Conservation (phyloP, 306 rosid genomes). For the Inga laurina region DNA sequence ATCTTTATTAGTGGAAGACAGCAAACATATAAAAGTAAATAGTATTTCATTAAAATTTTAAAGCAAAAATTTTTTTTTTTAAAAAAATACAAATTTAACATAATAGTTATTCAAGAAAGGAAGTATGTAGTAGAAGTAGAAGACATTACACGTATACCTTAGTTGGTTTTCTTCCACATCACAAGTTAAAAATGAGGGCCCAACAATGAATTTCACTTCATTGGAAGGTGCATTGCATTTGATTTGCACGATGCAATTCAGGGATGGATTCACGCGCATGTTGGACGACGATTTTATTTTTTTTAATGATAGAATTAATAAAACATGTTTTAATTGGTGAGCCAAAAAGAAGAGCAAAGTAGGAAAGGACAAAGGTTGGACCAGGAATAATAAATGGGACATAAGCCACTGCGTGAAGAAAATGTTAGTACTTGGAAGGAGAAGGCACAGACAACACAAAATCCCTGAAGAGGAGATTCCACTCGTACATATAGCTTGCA, state of each 20-base stretch:
- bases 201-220: not conserved
- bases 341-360: not conserved
- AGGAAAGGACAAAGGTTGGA: not conserved
- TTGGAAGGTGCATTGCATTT: not conserved
- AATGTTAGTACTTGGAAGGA: not conserved
- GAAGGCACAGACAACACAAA: not conserved
- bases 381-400: not conserved
- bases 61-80: too few species aligned
- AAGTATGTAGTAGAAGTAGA: not conserved
- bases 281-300: not conserved
- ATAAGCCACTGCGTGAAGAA: not conserved
- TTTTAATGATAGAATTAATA: too few species aligned
- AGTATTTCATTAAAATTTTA: not conserved
- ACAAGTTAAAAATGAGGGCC: too few species aligned
- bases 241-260: not conserved
- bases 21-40: too few species aligned
- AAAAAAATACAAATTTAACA: too few species aligned
- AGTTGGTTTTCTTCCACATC: too few species aligned
- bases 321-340: not conserved
- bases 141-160: too few species aligned
- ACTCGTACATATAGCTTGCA: not conserved
- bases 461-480: not conserved
- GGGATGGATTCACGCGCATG: not conserved
- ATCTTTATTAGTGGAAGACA: too few species aligned
- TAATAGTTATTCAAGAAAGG: not conserved